Evolutionary conservation across 305 asterid species (phyloP), one percentile per base, ranked within the genome.

Genomic region (Withania somnifera): DNA sequence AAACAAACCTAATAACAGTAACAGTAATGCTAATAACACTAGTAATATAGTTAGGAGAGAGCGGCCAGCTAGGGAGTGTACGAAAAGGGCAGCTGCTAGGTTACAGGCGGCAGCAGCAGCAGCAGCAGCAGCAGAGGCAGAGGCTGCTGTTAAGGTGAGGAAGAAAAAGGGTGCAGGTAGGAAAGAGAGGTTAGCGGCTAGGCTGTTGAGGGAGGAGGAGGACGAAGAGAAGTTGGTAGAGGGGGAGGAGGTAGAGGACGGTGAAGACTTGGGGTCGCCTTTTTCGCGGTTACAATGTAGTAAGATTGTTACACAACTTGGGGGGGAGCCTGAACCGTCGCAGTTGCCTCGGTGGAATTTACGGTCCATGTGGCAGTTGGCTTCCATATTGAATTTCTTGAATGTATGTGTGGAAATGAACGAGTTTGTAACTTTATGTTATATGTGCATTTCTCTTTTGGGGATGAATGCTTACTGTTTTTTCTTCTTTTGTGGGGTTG

Each of bases 61-160:
- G 91, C 90, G 99, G 89, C 99, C 97, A 11, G 90, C 99, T 6
- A 90, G 99, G 94, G 99, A 98, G 54, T 96, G 99, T 85, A 94
- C 99, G 9, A 95, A 93, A 82, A 88, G 98, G 26, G 98, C 99
- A 1, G 97, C 93, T 2, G 97, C 93, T 28, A 84, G 97, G 91
- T 11, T 96, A 88, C 95, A 91, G 88, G 95, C 97, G 0, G 98
- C 98, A 0, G 97, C 98, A 0, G 97, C 95, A 0, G 98, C 97
- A 0, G 98, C 98, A 0, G 97, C 98, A 0, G 97, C 95, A 0
- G 98, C 97, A 0, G 91, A 89, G 87, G 99, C 97, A 0, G 95
- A 88, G 88, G 93, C 95, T 84, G 92, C 86, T 19, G 93, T 87
- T 51, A 86, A 85, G 2, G 95, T 89, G 84, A 88, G 90, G 91